Evolutionary conservation across 257 asterid species (phyloP).

Genomic region (Ocimum tenuiflorum): DNA sequence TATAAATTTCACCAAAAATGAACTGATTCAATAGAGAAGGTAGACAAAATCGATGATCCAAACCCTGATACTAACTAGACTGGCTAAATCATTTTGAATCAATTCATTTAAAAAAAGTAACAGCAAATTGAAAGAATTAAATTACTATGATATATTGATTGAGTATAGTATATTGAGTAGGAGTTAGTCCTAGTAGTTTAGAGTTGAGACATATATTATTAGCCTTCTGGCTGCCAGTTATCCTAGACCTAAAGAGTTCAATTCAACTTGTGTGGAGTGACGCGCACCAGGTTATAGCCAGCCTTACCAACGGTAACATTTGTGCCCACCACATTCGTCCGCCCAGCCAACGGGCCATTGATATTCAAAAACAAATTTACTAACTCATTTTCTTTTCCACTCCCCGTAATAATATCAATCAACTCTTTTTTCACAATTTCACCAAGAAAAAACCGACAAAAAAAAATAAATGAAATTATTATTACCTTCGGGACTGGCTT

Average conservation of each 20-base stretch:
- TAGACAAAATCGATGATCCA: no score
- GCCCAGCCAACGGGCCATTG: background rate
- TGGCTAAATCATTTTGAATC: no score
- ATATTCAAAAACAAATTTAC: conserved; percentile 15
- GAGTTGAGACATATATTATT: no score
- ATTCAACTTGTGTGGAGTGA: conserved; percentile 19
- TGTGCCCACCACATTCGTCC: conserved; percentile 15
- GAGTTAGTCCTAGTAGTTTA: no score
- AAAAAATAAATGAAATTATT: background rate
- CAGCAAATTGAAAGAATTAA: no score
- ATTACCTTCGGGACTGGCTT: conserved; percentile 71
- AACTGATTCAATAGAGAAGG: no score
- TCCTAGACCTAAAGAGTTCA: background rate
- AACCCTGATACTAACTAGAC: no score
- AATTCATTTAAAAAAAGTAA: no score
- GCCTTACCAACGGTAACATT: conserved; percentile 39
- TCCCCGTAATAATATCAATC: background rate
- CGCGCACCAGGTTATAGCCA: conserved; percentile 17
- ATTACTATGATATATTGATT: no score
- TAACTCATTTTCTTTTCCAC: background rate
- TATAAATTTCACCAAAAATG: no score
- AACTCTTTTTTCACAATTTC: background rate
- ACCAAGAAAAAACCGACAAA: background rate
- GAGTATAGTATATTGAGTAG: no score
- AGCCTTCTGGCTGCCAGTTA: no score